phyloP scores from a whole-genome alignment of 805 yeast genomes.

The Pichia pseudocactophila region DNA sequence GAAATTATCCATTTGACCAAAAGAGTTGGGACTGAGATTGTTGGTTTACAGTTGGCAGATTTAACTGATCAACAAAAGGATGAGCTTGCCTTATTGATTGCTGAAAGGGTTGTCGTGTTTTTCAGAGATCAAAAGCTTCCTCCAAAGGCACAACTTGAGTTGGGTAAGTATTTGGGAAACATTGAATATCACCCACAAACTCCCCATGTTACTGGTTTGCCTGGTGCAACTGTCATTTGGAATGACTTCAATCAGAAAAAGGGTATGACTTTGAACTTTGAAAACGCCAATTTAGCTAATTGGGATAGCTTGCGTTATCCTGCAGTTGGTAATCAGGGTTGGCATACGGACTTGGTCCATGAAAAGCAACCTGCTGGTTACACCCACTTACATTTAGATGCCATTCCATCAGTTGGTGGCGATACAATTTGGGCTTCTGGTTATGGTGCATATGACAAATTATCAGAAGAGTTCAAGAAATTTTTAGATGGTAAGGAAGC shows the following conservation, averaged over 20 bases:
- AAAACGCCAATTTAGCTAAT: slow-evolving; percentile 14
- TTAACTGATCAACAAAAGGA: slow-evolving; percentile 36
- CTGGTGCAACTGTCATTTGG: slow-evolving; percentile 36
- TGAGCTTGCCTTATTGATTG: slow-evolving; percentile 38
- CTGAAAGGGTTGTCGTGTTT: slow-evolving; percentile 44
- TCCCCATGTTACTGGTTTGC: slow-evolving; percentile 28
- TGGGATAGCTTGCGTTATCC: slow-evolving; percentile 11
- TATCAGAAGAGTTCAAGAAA: slow-evolving; percentile 40
- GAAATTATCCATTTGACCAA: slow-evolving; percentile 36
- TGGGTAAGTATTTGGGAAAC: slow-evolving; percentile 39
- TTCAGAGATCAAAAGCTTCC: slow-evolving; percentile 39
- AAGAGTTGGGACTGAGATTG: slow-evolving; percentile 41
- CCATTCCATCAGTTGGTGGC: slow-evolving; percentile 45
- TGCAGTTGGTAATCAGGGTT: slow-evolving; percentile 22
- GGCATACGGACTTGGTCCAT: slow-evolving; percentile 46
- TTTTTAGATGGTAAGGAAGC: slow-evolving; percentile 47
- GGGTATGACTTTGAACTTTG: slow-evolving; percentile 15
- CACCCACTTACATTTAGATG: slow-evolving; percentile 44
- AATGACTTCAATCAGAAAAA: slow-evolving; percentile 27
- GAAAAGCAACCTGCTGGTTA: slow-evolving; percentile 50
- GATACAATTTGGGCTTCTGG: slow-evolving; percentile 50
- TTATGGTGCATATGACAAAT: slow-evolving; percentile 48
- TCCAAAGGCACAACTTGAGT: slow-evolving; percentile 34
- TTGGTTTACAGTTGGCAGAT: slow-evolving; percentile 38
- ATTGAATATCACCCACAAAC: slow-evolving; percentile 33